A percentile compares a stretch with the other conserved stretches of the same genome.
Conservation (phyloP, 2,329 filamentous ascomycete species). For the Penicillium sp. region DNA sequence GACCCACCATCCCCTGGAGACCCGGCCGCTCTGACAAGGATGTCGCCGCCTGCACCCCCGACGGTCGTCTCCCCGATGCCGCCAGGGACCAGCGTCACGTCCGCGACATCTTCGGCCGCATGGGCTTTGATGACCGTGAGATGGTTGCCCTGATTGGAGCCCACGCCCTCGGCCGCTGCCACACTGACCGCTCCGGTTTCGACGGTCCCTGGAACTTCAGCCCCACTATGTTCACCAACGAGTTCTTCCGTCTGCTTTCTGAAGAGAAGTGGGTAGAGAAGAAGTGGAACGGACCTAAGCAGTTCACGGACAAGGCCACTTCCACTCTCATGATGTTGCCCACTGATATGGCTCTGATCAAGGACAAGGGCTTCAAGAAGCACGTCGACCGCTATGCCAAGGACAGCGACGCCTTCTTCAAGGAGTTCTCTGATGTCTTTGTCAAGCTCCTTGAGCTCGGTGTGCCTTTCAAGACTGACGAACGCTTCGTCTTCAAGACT, state of each 20-base stretch:
- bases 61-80: conserved; percentile 84
- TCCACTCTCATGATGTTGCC: conserved; percentile 97
- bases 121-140: conserved; percentile 97
- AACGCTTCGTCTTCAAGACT: conserved; percentile 63
- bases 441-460: conserved; percentile 88
- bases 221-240: conserved; percentile 87
- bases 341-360: conserved; percentile 78
- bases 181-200: conserved; percentile 82
- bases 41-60: conserved; percentile 79
- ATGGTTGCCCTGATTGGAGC: conserved; percentile 87
- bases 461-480: conserved; percentile 73
- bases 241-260: conserved; percentile 83
- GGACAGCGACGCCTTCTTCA: conserved; percentile 88
- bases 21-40: conserved; percentile 81
- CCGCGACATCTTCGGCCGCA: conserved; percentile 87
- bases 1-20: conserved; percentile 80
- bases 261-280: conserved; percentile 89
- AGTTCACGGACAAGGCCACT: conserved; percentile 82
- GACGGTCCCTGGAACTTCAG: conserved; percentile 90
- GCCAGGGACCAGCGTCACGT: conserved; percentile 75
- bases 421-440: conserved; percentile 78
- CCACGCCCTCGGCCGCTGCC: conserved; percentile 84
- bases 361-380: conserved; percentile 81
- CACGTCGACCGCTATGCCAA: conserved; percentile 84
- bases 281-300: conserved; percentile 88